A percentile compares a stretch with the other conserved stretches of the same genome.
Evolutionary conservation across 2,329 filamentous ascomycete species (phyloP).

Genomic region (Colletotrichum sp.): DNA sequence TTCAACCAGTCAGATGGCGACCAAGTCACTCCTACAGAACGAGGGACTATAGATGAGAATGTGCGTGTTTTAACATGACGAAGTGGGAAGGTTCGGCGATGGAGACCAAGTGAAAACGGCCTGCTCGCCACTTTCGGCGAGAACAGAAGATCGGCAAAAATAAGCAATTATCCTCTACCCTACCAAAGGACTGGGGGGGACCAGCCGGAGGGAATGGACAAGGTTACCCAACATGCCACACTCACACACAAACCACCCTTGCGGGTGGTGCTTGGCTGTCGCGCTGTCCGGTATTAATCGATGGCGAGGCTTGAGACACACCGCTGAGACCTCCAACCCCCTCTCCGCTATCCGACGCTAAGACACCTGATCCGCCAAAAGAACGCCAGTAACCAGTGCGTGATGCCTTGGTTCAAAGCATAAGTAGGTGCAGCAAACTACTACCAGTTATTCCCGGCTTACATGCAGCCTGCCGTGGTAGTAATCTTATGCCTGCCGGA

Average conservation of each 20-base stretch:
- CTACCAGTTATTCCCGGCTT: background rate
- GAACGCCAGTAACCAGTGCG: background rate
- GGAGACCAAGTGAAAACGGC: background rate
- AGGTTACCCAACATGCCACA: background rate
- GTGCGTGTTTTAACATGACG: background rate
- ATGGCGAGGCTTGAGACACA: background rate
- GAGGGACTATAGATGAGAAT: background rate
- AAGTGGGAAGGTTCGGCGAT: background rate
- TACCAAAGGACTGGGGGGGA: background rate
- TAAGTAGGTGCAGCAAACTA: background rate
- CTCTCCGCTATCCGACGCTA: background rate
- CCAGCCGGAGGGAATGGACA: background rate
- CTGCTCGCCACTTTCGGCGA: background rate
- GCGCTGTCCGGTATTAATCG: background rate
- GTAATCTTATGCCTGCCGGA: background rate
- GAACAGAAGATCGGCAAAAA: background rate
- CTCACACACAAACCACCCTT: background rate
- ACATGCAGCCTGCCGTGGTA: background rate
- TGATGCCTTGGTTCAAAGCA: background rate
- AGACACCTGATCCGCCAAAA: background rate
- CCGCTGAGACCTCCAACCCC: background rate
- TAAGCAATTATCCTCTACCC: background rate
- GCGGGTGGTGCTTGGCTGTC: background rate
- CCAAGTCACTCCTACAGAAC: background rate
- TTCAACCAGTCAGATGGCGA: background rate